Percentiles rank a stretch among this genome's conserved stretches.
Evolutionary conservation across 306 rosid genomes (phyloP).

Genomic region (Quillaja saponaria): DNA sequence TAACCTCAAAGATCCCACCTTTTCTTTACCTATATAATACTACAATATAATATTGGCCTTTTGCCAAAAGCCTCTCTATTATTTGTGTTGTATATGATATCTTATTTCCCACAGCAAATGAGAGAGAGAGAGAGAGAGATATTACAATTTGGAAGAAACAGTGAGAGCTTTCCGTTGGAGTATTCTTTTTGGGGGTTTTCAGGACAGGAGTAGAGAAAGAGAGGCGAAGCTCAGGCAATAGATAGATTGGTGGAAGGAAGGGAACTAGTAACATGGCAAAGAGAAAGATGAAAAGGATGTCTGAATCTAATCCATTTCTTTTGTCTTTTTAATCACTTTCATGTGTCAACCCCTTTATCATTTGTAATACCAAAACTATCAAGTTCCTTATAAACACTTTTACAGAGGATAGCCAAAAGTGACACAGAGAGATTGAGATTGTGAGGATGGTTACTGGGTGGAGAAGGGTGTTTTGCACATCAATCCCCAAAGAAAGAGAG

Average conservation of each 20-base stretch:
- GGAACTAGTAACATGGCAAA: slow-evolving; percentile 39
- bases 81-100: slow-evolving; percentile 4
- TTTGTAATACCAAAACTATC: slow-evolving; percentile 4
- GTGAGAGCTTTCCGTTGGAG: slow-evolving; percentile 45
- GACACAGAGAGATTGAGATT: not conserved
- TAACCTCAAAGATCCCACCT: slow-evolving; percentile 37
- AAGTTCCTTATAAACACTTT: slow-evolving; percentile 2
- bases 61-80: slow-evolving; percentile 11
- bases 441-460: slow-evolving; percentile 80
- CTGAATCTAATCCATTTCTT: slow-evolving; percentile 45
- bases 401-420: not conserved
- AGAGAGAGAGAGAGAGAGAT: slow-evolving; percentile 7
- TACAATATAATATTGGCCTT: slow-evolving; percentile 33
- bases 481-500: slow-evolving; percentile 63
- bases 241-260: slow-evolving; percentile 49
- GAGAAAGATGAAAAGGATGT: slow-evolving; percentile 33
- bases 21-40: slow-evolving; percentile 28
- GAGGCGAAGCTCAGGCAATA: slow-evolving; percentile 24
- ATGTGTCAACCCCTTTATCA: slow-evolving; percentile 9
- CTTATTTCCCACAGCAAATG: slow-evolving; percentile 1
- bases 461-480: slow-evolving; percentile 96
- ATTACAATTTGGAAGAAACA: slow-evolving; percentile 52
- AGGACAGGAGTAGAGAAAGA: slow-evolving; percentile 29
- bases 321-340: slow-evolving; percentile 37
- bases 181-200: slow-evolving; percentile 34